Evolutionary conservation across 805 yeast genomes (phyloP).

Genomic region (Danielia reshetovae): DNA sequence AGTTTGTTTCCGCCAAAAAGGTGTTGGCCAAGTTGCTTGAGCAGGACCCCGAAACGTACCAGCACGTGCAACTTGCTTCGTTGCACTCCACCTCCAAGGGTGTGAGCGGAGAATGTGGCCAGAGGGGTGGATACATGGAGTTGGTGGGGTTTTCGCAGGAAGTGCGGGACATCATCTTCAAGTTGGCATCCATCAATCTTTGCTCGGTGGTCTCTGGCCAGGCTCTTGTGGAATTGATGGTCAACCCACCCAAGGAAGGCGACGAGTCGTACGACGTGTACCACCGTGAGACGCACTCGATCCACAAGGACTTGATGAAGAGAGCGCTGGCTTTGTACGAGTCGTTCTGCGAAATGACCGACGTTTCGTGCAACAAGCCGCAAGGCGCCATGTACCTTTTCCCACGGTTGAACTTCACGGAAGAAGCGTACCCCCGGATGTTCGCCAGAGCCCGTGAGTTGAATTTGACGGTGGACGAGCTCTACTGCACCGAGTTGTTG

Average conservation of each 20-base stretch:
- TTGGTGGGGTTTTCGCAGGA: constrained; percentile 73
- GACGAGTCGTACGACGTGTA: constrained; percentile 71
- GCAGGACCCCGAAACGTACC: constrained; percentile 50
- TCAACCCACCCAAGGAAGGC: constrained; percentile 81
- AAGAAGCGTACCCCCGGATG: constrained; percentile 46
- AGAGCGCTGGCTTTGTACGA: constrained; percentile 64
- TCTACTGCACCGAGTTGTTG: constrained; percentile 79
- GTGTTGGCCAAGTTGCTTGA: constrained; percentile 64
- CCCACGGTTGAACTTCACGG: constrained; percentile 68
- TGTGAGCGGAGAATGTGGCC: constrained; percentile 98
- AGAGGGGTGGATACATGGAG: constrained; percentile 99
- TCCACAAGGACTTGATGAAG: constrained; percentile 56
- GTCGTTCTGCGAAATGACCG: constrained; percentile 75
- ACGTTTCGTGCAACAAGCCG: constrained; percentile 82
- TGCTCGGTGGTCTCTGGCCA: constrained; percentile 97
- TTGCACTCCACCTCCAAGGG: constrained; percentile 98
- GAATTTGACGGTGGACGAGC: constrained; percentile 72
- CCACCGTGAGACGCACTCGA: constrained; percentile 54
- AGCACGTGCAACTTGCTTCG: constrained; percentile 82
- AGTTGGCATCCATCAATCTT: constrained; percentile 84
- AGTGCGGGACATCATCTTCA: constrained; percentile 66
- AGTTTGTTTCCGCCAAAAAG: constrained; percentile 81
- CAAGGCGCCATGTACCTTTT: constrained; percentile 97
- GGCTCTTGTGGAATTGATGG: constrained; percentile 88
- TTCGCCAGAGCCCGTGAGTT: constrained; percentile 53